These are phyloP conservation scores for Trametes hirsuta DNA, from an alignment of 1,284 basidiomycete species.

Conservation along the genomic window DNA sequence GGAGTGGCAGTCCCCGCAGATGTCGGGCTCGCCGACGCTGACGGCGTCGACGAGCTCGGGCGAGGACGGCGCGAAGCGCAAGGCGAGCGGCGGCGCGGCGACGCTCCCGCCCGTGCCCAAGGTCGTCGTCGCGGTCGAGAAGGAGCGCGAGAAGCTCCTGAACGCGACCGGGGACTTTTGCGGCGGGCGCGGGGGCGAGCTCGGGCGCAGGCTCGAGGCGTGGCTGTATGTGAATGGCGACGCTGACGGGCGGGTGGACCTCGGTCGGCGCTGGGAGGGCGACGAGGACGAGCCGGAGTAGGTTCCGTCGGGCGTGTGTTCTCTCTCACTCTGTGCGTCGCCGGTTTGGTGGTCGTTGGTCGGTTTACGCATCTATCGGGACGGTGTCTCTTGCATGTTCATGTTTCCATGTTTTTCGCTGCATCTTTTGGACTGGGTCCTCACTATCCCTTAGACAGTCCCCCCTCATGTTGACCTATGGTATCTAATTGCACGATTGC, in stretches of 20 bases:
- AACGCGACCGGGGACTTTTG: slow-evolving; percentile 72
- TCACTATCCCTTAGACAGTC: not conserved
- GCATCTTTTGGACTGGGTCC: not conserved
- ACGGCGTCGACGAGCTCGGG: slow-evolving; percentile 25
- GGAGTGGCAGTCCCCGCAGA: slow-evolving; percentile 18
- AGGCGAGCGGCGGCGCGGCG: slow-evolving; percentile 5
- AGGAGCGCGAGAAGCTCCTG: slow-evolving; percentile 63
- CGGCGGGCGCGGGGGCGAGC: slow-evolving; percentile 74
- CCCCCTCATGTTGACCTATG: slow-evolving; percentile 1
- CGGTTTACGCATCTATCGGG: slow-evolving; percentile 6
- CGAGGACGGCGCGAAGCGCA: slow-evolving; percentile 14
- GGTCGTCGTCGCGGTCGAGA: slow-evolving; percentile 53
- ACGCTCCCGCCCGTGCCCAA: slow-evolving; percentile 13
- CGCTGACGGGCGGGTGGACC: slow-evolving; percentile 35
- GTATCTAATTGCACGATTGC: slow-evolving; percentile 21
- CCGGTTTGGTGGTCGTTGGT: not conserved
- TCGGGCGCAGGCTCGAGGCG: slow-evolving; percentile 72
- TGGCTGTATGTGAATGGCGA: slow-evolving; percentile 52
- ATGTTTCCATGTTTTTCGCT: not conserved
- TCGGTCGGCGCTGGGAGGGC: slow-evolving; percentile 34
- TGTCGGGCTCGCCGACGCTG: slow-evolving; percentile 27
- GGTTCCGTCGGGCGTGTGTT: not conserved
- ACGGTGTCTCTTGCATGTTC: slow-evolving; percentile 10
- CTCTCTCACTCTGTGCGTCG: not conserved
- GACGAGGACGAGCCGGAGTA: slow-evolving; percentile 24